These are phyloP conservation scores for Neoboletus magnificus DNA, from an alignment of 768 basidiomycete species.

Conservation along the genomic window DNA sequence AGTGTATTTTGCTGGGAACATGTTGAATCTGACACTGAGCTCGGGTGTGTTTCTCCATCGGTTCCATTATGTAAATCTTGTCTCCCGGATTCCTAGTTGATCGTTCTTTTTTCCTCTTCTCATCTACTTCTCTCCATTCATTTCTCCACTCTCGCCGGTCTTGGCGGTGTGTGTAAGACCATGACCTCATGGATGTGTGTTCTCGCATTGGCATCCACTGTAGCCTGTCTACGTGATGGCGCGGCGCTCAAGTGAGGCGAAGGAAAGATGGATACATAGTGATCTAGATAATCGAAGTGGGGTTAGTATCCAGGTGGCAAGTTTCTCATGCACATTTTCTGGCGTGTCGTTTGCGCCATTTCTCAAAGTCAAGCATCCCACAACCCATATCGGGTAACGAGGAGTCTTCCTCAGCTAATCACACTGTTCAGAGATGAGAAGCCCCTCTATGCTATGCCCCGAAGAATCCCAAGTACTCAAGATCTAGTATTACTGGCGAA, in stretches of 20 bases:
- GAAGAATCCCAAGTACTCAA: slow-evolving; percentile 56
- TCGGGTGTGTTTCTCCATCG: too few relatives aligned
- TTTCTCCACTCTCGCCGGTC: too few relatives aligned
- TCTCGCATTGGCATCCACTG: too few relatives aligned
- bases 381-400: slow-evolving; percentile 10
- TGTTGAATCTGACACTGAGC: background rate
- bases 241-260: too few relatives aligned
- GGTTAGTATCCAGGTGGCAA: slow-evolving; percentile 21
- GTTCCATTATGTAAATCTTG: too few relatives aligned
- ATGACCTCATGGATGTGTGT: too few relatives aligned
- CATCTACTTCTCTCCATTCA: too few relatives aligned
- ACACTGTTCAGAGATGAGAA: slow-evolving; percentile 37
- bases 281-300: slow-evolving; percentile 26
- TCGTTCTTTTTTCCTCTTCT: too few relatives aligned
- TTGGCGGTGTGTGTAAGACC: too few relatives aligned
- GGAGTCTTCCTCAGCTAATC: slow-evolving; percentile 40
- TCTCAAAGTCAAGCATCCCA: slow-evolving; percentile 26
- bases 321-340: slow-evolving; percentile 30
- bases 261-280: too few relatives aligned
- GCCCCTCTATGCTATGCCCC: slow-evolving; percentile 66
- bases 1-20: background rate
- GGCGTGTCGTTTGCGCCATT: slow-evolving; percentile 21
- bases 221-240: background rate
- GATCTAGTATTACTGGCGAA: slow-evolving; percentile 45
- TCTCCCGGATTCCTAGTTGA: too few relatives aligned